phyloP scores from a whole-genome alignment of 176 grass and related monocot species.

The Musa schizocarpa region DNA sequence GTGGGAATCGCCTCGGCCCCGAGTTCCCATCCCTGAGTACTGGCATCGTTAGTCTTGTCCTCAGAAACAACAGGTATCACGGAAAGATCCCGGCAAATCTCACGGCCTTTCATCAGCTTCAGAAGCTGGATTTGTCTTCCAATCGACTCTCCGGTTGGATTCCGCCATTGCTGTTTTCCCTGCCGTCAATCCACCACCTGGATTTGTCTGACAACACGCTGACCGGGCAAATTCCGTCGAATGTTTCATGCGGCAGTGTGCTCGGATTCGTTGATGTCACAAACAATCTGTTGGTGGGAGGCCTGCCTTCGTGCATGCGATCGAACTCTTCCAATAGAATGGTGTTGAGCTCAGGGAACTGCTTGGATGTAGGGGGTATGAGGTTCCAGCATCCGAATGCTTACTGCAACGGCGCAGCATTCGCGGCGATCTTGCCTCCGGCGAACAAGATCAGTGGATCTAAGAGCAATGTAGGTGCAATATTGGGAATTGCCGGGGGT shows the following conservation, averaged over 20 bases:
- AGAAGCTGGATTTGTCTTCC: slow-evolving; percentile 51
- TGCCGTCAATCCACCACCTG: slow-evolving; percentile 46
- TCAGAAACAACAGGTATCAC: slow-evolving; percentile 43
- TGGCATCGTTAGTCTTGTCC: slow-evolving; percentile 27
- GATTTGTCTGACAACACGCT: slow-evolving; percentile 62
- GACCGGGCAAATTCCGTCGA: slow-evolving; percentile 36
- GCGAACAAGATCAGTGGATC: slow-evolving; percentile 20
- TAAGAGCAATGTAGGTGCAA: slow-evolving; percentile 31
- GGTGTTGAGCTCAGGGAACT: slow-evolving; percentile 60
- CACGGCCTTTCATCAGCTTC: slow-evolving; percentile 30
- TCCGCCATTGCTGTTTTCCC: slow-evolving; percentile 53
- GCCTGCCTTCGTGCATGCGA: slow-evolving; percentile 52
- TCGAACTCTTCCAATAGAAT: slow-evolving; percentile 34
- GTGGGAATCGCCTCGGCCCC: slow-evolving; percentile 42
- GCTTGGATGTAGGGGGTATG: slow-evolving; percentile 39
- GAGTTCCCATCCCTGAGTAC: slow-evolving; percentile 47
- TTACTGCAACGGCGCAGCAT: slow-evolving; percentile 52
- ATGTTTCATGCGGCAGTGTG: slow-evolving; percentile 28
- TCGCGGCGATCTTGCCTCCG: slow-evolving; percentile 64
- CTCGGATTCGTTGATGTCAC: slow-evolving; percentile 64
- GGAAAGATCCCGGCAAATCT: slow-evolving; percentile 34
- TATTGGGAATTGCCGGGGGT: slow-evolving; percentile 49
- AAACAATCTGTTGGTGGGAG: slow-evolving; percentile 57
- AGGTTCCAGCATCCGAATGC: slow-evolving; percentile 43
- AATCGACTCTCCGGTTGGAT: slow-evolving; percentile 58